Evolutionary conservation across 768 basidiomycete species (phyloP).

Genomic region (Phaeotremella skinneri): DNA sequence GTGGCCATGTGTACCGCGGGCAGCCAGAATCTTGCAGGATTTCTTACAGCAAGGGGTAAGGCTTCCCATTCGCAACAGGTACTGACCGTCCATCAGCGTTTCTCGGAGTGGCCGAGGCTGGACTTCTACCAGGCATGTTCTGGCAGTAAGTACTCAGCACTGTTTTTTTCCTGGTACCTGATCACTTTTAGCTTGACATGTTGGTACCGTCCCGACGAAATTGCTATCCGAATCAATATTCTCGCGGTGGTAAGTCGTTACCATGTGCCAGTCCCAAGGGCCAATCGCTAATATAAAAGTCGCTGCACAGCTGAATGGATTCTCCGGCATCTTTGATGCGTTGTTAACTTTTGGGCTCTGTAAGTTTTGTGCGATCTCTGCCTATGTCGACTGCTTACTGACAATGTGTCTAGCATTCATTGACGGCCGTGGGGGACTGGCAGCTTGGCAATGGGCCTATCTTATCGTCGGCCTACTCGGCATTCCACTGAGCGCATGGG

Average conservation of each 20-base stretch:
- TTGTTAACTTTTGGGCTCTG: conserved; percentile 31
- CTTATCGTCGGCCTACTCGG: conserved; percentile 16
- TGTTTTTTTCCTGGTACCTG: background rate
- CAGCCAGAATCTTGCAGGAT: conserved; percentile 15
- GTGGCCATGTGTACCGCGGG: conserved; percentile 18
- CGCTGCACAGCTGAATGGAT: conserved; percentile 14
- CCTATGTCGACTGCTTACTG: conserved; percentile 1
- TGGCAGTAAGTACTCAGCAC: conserved; percentile 17
- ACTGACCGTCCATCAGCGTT: conserved; percentile 4
- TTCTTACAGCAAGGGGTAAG: conserved; percentile 17
- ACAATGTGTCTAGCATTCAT: conserved; percentile 17
- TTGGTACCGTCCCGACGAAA: conserved; percentile 39
- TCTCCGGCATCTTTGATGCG: conserved; percentile 30
- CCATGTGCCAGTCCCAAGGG: no score
- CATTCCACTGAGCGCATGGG: conserved; percentile 1
- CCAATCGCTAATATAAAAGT: no score
- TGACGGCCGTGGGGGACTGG: conserved; percentile 22
- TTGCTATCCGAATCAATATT: conserved; percentile 22
- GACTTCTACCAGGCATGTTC: conserved; percentile 32
- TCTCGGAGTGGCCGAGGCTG: conserved; percentile 31
- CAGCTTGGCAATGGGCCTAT: conserved; percentile 33
- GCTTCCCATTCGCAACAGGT: background rate
- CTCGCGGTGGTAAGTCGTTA: conserved; percentile 14
- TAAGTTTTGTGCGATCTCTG: conserved; percentile 2
- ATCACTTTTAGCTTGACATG: conserved; percentile 20